phyloP scores from a whole-genome alignment of 768 basidiomycete species.

The Daedaleopsis sinensis region DNA sequence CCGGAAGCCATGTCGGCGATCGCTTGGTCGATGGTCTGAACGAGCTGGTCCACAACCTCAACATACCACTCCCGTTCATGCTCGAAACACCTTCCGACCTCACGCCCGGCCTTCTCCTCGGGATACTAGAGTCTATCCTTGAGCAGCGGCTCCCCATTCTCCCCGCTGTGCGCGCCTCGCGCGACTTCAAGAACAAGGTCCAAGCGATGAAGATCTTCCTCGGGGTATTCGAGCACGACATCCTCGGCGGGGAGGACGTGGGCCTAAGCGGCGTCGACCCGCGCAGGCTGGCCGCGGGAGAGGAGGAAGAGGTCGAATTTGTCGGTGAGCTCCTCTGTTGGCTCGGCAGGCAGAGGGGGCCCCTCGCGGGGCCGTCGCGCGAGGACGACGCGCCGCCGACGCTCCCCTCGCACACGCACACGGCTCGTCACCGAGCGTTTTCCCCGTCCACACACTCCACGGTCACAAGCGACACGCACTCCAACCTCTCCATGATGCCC shows the following conservation, averaged over 20 bases:
- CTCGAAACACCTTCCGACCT: constrained; percentile 52
- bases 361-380: constrained; percentile 24
- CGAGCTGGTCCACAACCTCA: constrained; percentile 31
- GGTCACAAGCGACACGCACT: constrained; percentile 36
- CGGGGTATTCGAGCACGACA: constrained; percentile 69
- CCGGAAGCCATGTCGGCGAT: not conserved
- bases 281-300: constrained; percentile 60
- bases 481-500: constrained; percentile 32
- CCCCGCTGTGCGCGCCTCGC: constrained; percentile 37
- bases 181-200: constrained; percentile 45
- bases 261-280: constrained; percentile 72
- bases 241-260: constrained; percentile 56
- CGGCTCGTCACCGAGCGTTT: constrained; percentile 1
- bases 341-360: constrained; percentile 55
- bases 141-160: constrained; percentile 53
- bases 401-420: not conserved
- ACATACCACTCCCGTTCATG: constrained; percentile 32
- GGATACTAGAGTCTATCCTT: constrained; percentile 67
- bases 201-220: constrained; percentile 76
- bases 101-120: constrained; percentile 71
- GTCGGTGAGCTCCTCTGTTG: constrained; percentile 71
- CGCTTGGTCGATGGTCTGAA: constrained; percentile 31
- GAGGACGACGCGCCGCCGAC: constrained; percentile 11
- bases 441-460: constrained; percentile 39
- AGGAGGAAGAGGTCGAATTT: constrained; percentile 66